Evolutionary conservation across 2,329 filamentous ascomycete genomes (phyloP).

Genomic region (Biscogniauxia sp.): DNA sequence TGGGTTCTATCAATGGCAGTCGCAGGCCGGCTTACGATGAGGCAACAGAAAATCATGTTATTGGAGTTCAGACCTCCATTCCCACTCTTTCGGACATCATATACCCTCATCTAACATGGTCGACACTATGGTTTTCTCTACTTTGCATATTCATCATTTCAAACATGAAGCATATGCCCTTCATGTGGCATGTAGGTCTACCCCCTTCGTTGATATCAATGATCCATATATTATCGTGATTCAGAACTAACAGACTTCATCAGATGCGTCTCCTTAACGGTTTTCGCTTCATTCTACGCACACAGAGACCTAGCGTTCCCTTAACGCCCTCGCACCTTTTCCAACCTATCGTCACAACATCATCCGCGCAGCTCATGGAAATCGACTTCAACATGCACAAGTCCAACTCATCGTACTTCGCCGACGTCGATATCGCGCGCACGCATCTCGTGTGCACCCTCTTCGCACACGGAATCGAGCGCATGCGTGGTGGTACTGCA

Average conservation of each 20-base stretch:
- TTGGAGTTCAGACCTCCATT: slow-evolving; percentile 8
- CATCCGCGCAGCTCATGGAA: slow-evolving; percentile 60
- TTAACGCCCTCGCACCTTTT: slow-evolving; percentile 57
- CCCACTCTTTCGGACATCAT: slow-evolving; percentile 13
- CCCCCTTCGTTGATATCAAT: neutral
- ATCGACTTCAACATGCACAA: slow-evolving; percentile 74
- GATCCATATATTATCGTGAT: neutral
- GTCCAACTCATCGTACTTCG: slow-evolving; percentile 68
- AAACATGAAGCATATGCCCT: slow-evolving; percentile 59
- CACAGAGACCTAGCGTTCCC: slow-evolving; percentile 39
- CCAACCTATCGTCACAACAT: slow-evolving; percentile 58
- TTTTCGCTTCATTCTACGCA: slow-evolving; percentile 45
- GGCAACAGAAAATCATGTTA: slow-evolving; percentile 11
- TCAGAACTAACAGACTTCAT: slow-evolving; percentile 3
- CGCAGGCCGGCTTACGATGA: slow-evolving; percentile 18
- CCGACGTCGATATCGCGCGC: slow-evolving; percentile 66
- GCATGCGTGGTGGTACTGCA: slow-evolving; percentile 32
- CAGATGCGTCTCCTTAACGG: slow-evolving; percentile 34
- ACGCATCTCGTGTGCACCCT: slow-evolving; percentile 60
- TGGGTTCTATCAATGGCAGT: slow-evolving; percentile 25
- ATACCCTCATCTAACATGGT: slow-evolving; percentile 22
- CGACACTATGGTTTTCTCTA: slow-evolving; percentile 31
- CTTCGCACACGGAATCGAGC: slow-evolving; percentile 32
- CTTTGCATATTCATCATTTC: slow-evolving; percentile 41
- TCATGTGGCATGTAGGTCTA: slow-evolving; percentile 58